Percentiles rank a stretch among this genome's conserved stretches.
phyloP scores from a whole-genome alignment of 371 early-diverging fungal species.

The Syncephalastrum sp. region DNA sequence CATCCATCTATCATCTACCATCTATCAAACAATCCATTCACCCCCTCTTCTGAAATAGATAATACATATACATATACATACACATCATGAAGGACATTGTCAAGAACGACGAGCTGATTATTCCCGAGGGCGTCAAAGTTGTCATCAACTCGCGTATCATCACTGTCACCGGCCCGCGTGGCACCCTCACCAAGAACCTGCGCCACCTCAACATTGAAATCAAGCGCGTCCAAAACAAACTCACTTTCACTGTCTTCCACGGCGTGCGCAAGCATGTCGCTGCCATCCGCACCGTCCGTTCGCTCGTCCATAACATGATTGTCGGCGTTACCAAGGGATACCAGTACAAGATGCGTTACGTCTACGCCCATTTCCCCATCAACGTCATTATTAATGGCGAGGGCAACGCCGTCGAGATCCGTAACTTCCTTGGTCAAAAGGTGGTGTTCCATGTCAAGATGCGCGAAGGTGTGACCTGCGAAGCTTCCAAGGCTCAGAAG shows the following conservation, averaged over 20 bases:
- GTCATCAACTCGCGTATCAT: conserved; percentile 77
- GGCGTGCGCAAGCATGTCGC: conserved; percentile 98
- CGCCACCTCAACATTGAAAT: conserved; percentile 95
- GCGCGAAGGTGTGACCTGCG: conserved; percentile 91
- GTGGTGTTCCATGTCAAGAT: conserved; percentile 86
- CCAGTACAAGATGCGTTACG: conserved; percentile 99
- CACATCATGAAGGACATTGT: conserved; percentile 78
- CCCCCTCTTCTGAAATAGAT: background rate
- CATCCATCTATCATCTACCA: background rate
- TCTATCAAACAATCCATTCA: background rate
- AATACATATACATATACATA: background rate
- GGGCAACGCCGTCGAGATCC: conserved; percentile 91
- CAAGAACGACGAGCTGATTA: conserved; percentile 79
- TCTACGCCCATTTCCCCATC: conserved; percentile 99
- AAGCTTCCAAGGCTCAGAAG: conserved; percentile 87
- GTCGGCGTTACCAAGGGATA: conserved; percentile 73
- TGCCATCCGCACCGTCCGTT: conserved; percentile 96
- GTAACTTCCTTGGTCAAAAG: conserved; percentile 99
- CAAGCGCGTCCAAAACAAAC: conserved; percentile 63
- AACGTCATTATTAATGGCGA: conserved; percentile 90
- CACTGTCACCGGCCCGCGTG: conserved; percentile 87
- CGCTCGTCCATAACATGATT: conserved; percentile 59
- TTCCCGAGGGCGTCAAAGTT: conserved; percentile 79
- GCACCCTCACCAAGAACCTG: conserved; percentile 88
- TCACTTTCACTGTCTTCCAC: conserved; percentile 95